Base-by-base conservation (phyloP, 2,329 filamentous ascomycete genomes). In the Neonectria faginata region DNA sequence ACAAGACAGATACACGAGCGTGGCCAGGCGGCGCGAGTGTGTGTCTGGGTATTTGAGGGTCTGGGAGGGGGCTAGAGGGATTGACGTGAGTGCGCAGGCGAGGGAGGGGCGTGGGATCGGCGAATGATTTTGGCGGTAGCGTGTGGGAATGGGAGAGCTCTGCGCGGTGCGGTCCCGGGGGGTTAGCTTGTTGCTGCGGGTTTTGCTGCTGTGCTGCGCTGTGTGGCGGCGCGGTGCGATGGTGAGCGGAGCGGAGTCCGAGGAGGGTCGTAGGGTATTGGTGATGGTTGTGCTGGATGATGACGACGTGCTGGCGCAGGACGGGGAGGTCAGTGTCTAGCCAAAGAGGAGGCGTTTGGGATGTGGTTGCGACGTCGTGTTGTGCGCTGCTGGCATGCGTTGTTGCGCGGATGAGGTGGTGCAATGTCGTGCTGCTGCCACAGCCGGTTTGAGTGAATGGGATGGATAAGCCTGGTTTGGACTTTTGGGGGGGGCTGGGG, bases 1-100 rank as follows among this genome's bases (percentile, higher is more conserved):
- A 69, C 66, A 56, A 71, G 66, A 66, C 62, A 73, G 70, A 70
- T 72, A 74, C 69, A 74, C 66, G 66, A 67, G 57, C 52, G 58
- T 56, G 64, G 61, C 51, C 64, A 60, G 64, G 61, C 56, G 54
- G 64, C 65, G 58, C 52, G 61, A 66, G 70, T 67, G 61, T 67
- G 67, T 72, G 66, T 73, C 68, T 66, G 64, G 64, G 69, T 74
- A 70, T 67, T 68, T 64, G 64, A 74, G 60, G 54, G 65, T 57
- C 65, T 65, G 62, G 57, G 61, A 62, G 60, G 65, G 57, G 62
- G 57, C 62, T 64, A 63, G 51, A 42, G 54, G 61, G 50, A 64
- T 57, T 57, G 61, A 64, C 53, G 65, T 65, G 56, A 65, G 65
- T 67, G 53, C 33, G 59, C 44, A 54, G 65, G 45, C 59, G 59